Evolutionary conservation across 768 basidiomycete species (phyloP).

Genomic region (Butyriboletus loyo): DNA sequence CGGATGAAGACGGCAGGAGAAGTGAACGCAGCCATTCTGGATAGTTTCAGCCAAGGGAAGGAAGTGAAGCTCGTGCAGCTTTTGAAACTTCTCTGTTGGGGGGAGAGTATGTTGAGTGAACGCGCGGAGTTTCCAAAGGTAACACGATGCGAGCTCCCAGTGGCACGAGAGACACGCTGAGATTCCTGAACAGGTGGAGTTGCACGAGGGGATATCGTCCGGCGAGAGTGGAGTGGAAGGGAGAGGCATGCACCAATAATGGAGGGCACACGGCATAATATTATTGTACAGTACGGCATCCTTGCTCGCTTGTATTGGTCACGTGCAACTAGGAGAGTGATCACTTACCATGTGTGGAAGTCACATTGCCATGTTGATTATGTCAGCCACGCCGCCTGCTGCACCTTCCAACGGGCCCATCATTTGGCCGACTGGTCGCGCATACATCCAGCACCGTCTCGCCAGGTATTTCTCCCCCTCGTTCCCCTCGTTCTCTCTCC

Average conservation of each 20-base stretch:
- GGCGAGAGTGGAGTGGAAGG: conserved; percentile 15
- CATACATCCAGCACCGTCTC: conserved; percentile 27
- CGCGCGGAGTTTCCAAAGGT: conserved; percentile 80
- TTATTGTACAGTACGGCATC: neutral
- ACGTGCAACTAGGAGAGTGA: conserved; percentile 8
- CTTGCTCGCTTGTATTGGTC: conserved; percentile 2
- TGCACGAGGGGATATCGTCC: conserved; percentile 23
- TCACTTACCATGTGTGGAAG: conserved; percentile 1
- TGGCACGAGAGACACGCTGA: conserved; percentile 26
- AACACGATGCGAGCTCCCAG: conserved; percentile 19
- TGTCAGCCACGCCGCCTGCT: conserved; percentile 28
- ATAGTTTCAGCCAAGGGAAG: conserved; percentile 86
- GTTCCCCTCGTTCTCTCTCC: neutral
- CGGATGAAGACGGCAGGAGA: conserved; percentile 93
- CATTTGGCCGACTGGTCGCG: conserved; percentile 24
- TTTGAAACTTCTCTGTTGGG: conserved; percentile 85
- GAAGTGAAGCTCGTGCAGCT: conserved; percentile 86
- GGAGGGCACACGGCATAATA: neutral
- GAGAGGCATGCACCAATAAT: conserved; percentile 24
- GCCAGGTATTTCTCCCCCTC: conserved; percentile 13
- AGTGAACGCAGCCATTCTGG: conserved; percentile 93
- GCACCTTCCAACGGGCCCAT: conserved; percentile 27
- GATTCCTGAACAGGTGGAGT: conserved; percentile 29
- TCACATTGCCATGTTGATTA: conserved; percentile 27
- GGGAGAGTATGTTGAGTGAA: conserved; percentile 74